A percentile compares a stretch with the other conserved stretches of the same genome.
These are phyloP conservation scores for Suillus fuscotomentosus DNA, from an alignment of 768 basidiomycete species.

Conservation along the genomic window DNA sequence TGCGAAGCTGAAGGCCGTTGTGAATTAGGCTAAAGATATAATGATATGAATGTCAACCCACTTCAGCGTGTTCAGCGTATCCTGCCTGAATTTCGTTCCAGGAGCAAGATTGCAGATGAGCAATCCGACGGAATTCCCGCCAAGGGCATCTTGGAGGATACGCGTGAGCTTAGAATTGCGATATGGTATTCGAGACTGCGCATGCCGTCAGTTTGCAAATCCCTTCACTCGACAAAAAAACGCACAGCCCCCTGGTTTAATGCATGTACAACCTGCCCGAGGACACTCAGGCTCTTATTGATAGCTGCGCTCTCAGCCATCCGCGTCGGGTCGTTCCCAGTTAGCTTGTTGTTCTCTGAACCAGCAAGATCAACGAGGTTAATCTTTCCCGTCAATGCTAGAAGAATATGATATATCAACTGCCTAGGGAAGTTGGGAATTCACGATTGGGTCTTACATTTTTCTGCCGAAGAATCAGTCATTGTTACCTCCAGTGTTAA, in stretches of 20 bases:
- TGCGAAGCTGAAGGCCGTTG: constrained; percentile 57
- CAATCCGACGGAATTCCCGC: constrained; percentile 75
- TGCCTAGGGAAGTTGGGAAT: not conserved
- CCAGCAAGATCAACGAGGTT: constrained; percentile 90
- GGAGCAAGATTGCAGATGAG: constrained; percentile 89
- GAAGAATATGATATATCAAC: not conserved
- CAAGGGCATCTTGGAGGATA: constrained; percentile 87
- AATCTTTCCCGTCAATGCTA: constrained; percentile 73
- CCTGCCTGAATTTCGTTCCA: constrained; percentile 76
- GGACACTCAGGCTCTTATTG: constrained; percentile 83
- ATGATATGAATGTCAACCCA: constrained; percentile 29
- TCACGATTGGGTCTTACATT: constrained; percentile 38
- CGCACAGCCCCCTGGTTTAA: constrained; percentile 69
- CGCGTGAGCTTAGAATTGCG: constrained; percentile 88
- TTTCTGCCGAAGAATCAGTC: constrained; percentile 49
- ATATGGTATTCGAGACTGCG: constrained; percentile 78
- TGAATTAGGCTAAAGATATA: not conserved
- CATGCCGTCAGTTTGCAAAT: constrained; percentile 9
- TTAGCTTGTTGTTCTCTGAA: constrained; percentile 89
- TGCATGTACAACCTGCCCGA: constrained; percentile 87
- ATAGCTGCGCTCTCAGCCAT: constrained; percentile 90
- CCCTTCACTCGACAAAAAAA: not conserved
- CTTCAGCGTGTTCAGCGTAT: constrained; percentile 93
- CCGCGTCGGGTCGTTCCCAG: constrained; percentile 83
- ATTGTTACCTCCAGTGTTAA: constrained; percentile 71